Evolutionary conservation across 2,329 filamentous ascomycete species (phyloP), one percentile per base, ranked within the genome.

Genomic region (Penicillium sp.): DNA sequence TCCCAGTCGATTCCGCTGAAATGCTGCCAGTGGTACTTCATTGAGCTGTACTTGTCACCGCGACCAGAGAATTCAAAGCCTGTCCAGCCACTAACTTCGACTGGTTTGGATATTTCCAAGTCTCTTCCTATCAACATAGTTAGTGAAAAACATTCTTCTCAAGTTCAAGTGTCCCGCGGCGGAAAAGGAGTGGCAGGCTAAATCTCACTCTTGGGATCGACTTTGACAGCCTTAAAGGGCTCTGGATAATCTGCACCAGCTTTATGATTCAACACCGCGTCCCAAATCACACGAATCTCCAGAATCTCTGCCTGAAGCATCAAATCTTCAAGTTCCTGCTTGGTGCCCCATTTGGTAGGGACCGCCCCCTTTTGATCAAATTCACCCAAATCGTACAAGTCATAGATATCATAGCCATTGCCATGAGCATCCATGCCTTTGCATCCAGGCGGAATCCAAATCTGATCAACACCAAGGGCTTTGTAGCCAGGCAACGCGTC

Each of bases 241-340:
- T 90, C 87, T 24, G 81, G 85, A 48, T 77, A 77, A 67, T 91
- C 88, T 6, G 85, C 87, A 2, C 82, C 87, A 2, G 86, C 86
- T 68, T 88, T 89, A 68, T 90, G 88, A 64, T 90, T 91, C 43
- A 90, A 74, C 6, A 91, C 86, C 1, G 86, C 84, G 68, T 90
- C 88, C 79, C 86, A 90, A 60, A 88, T 81, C 0, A 89, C 63
- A 0, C 81, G 80, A 8, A 90, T 76, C 0, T 80, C 82, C 22
- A 80, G 61, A 36, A 80, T 72, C 47, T 81, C 76, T 0, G 86
- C 85, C 11, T 74, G 71, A 18, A 76, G 70, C 2, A 77, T 72
- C 45, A 91, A 69, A 16, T 77, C 74, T 2, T 81, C 60, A 14
- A 91, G 73, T 52, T 90, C 86, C 43, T 83, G 79, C 63, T 84